phyloP scores from a whole-genome alignment of 176 grass and related monocot species.

The Aegilops longissima region DNA sequence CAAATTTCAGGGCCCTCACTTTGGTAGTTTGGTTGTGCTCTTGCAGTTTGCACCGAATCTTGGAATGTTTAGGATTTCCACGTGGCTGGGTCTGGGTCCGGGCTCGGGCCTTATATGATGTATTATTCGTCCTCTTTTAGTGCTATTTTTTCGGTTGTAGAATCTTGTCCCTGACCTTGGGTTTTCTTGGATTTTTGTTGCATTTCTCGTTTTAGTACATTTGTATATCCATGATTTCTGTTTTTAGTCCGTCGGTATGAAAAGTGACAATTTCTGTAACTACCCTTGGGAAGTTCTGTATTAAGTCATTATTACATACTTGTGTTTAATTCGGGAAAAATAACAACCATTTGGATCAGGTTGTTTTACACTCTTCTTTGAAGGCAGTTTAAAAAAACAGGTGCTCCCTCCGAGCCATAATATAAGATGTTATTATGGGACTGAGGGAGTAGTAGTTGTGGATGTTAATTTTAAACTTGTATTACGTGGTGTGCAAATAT shows the following conservation, averaged over 20 bases:
- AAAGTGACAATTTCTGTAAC: constrained; percentile 11
- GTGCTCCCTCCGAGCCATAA: too few species aligned
- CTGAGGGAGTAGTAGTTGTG: background rate
- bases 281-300: constrained; percentile 32
- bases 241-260: background rate
- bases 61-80: constrained; percentile 3
- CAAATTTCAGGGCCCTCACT: constrained; percentile 7
- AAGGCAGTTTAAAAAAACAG: background rate
- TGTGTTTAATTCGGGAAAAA: background rate
- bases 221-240: constrained; percentile 10
- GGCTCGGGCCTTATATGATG: constrained; percentile 6
- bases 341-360: background rate
- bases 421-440: too few species aligned
- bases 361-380: background rate
- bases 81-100: constrained; percentile 16
- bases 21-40: background rate
- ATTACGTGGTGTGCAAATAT: background rate
- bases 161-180: constrained; percentile 22
- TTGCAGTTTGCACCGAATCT: constrained; percentile 24
- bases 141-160: constrained; percentile 27
- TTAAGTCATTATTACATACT: constrained; percentile 10
- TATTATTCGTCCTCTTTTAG: constrained; percentile 30
- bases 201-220: constrained; percentile 33
- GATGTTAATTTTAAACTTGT: background rate
- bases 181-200: constrained; percentile 37